Percentiles rank a stretch among this genome's conserved stretches.
phyloP scores from a whole-genome alignment of 2,329 filamentous ascomycete genomes.

The Penicillium sp. region DNA sequence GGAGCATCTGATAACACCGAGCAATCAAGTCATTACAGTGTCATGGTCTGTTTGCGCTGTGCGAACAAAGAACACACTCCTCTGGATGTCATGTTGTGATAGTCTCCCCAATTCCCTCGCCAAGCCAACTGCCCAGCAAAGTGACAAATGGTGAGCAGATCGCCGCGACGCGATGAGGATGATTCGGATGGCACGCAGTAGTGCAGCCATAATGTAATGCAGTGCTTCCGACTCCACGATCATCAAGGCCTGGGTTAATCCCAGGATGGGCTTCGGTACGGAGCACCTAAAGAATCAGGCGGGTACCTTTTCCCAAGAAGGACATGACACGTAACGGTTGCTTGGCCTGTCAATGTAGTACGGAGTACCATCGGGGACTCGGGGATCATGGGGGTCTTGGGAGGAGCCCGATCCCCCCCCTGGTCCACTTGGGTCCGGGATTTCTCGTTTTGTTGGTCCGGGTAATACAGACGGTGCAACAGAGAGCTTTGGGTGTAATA shows the following conservation, averaged over 20 bases:
- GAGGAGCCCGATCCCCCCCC: background rate
- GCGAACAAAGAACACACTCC: background rate
- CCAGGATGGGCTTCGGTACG: background rate
- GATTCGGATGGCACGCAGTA: background rate
- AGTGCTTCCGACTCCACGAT: background rate
- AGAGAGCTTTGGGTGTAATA: background rate
- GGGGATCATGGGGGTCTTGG: conserved; percentile 6
- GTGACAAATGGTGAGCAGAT: background rate
- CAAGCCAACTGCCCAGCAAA: background rate
- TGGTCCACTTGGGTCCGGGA: background rate
- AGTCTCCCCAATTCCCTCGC: background rate
- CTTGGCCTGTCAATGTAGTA: background rate
- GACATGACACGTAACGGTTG: conserved; percentile 36
- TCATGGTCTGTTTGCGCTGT: background rate
- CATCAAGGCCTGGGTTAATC: background rate
- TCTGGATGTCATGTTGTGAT: background rate
- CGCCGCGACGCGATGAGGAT: background rate
- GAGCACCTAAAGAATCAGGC: background rate
- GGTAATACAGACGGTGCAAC: conserved; percentile 5
- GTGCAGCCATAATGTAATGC: background rate
- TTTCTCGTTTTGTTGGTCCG: background rate
- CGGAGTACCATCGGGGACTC: conserved; percentile 8
- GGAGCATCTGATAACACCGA: background rate
- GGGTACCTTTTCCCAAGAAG: conserved; percentile 26
- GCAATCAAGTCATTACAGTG: background rate